These are phyloP conservation scores for Kwoniella sp. DNA, from an alignment of 768 basidiomycete species.

Conservation along the genomic window DNA sequence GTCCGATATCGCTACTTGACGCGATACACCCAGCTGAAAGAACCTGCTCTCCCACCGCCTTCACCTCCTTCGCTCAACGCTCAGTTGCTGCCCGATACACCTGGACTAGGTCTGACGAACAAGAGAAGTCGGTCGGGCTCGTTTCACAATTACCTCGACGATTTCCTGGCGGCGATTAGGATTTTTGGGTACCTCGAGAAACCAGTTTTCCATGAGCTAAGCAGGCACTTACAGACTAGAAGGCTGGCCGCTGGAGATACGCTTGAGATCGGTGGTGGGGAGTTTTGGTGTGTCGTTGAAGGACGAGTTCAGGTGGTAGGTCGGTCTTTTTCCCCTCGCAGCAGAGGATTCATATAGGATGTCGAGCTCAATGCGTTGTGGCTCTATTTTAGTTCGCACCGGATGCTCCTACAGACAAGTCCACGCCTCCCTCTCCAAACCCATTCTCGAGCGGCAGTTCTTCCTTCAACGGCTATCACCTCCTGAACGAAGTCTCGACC, in stretches of 20 bases:
- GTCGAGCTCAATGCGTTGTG: too few relatives aligned
- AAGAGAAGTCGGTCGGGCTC: conserved; percentile 59
- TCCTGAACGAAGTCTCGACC: conserved; percentile 92
- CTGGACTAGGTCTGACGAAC: conserved; percentile 60
- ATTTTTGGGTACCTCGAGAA: conserved; percentile 98
- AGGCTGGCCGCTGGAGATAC: conserved; percentile 95
- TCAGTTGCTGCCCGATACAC: conserved; percentile 65
- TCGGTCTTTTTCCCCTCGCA: conserved; percentile 57
- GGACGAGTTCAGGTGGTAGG: conserved; percentile 92
- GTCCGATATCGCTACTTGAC: conserved; percentile 65
- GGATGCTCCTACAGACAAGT: conserved; percentile 64
- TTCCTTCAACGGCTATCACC: conserved; percentile 91
- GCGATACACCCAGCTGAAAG: conserved; percentile 57
- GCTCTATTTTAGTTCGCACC: conserved; percentile 41
- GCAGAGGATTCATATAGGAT: conserved; percentile 1
- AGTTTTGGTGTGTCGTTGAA: conserved; percentile 97
- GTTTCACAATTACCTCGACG: conserved; percentile 95
- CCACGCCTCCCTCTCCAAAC: conserved; percentile 36
- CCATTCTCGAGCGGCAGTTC: conserved; percentile 14
- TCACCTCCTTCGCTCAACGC: conserved; percentile 36
- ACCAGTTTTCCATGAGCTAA: conserved; percentile 97
- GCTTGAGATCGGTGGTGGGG: conserved; percentile 66
- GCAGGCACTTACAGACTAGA: conserved; percentile 90
- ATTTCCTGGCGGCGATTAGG: conserved; percentile 92
- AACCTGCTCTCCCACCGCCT: conserved; percentile 45